Evolutionary conservation across 768 basidiomycete genomes (phyloP).

Genomic region (Russula ochroleuca): DNA sequence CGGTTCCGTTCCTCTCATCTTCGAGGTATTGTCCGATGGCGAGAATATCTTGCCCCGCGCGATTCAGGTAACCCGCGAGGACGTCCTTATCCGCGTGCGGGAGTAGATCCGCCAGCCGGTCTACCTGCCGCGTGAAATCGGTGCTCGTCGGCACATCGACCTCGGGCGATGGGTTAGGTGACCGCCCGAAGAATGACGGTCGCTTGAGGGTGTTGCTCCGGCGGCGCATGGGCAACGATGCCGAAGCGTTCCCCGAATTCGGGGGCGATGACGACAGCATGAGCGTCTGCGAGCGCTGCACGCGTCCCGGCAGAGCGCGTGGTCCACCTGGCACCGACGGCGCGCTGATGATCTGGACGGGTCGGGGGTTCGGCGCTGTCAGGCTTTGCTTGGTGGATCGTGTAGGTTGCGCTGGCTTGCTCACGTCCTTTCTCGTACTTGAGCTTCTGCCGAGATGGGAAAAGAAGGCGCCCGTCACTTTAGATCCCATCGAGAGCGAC

Average conservation of each 20-base stretch:
- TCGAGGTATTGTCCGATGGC: constrained; percentile 86
- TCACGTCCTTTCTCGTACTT: constrained; percentile 27
- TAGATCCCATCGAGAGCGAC: constrained; percentile 4
- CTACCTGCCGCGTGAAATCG: constrained; percentile 63
- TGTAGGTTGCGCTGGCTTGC: background rate
- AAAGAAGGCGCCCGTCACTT: constrained; percentile 15
- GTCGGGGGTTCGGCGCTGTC: constrained; percentile 35
- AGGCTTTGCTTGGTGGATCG: constrained; percentile 35
- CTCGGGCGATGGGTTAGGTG: constrained; percentile 15
- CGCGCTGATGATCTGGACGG: constrained; percentile 34
- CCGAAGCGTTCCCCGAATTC: constrained; percentile 38
- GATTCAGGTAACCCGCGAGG: constrained; percentile 65
- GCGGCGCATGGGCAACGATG: constrained; percentile 31
- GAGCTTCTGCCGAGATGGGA: constrained; percentile 26
- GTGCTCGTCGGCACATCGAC: constrained; percentile 28
- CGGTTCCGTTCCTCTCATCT: constrained; percentile 71
- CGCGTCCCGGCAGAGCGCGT: constrained; percentile 57
- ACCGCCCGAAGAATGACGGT: constrained; percentile 35
- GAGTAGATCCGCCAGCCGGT: constrained; percentile 63
- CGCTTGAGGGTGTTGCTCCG: constrained; percentile 29
- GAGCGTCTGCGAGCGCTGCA: constrained; percentile 65
- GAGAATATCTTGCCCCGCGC: constrained; percentile 73
- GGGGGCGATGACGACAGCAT: constrained; percentile 39
- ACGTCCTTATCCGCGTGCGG: constrained; percentile 67
- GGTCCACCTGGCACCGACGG: constrained; percentile 72